Evolutionary conservation across 2,329 filamentous ascomycete genomes (phyloP).

Genomic region (Gliomastix tumulicola): DNA sequence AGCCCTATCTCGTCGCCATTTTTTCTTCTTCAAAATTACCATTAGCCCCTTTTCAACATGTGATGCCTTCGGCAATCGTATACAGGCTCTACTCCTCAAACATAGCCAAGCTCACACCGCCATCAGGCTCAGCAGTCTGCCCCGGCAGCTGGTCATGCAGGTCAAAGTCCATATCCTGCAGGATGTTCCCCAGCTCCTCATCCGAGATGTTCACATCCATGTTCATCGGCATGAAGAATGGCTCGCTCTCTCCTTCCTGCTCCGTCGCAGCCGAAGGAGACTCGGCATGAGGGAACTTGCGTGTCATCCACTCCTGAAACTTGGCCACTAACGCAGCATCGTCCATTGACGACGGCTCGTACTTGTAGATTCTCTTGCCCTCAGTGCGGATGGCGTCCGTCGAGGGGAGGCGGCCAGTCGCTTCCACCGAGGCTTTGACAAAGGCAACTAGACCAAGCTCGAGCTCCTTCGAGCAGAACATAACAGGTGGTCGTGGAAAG

Average conservation of each 20-base stretch:
- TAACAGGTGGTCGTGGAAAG: constrained; percentile 35
- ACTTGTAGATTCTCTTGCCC: constrained; percentile 33
- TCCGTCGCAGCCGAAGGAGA: constrained; percentile 3
- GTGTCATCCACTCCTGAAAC: constrained; percentile 41
- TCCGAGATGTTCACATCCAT: constrained; percentile 28
- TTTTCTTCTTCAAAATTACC: too few relatives aligned
- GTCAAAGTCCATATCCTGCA: constrained; percentile 36
- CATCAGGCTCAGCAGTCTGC: constrained; percentile 5
- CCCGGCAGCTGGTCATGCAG: constrained; percentile 15
- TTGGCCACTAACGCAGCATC: constrained; percentile 43
- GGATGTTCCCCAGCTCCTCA: constrained; percentile 28
- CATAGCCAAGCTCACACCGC: constrained; percentile 17
- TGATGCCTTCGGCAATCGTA: constrained; percentile 4
- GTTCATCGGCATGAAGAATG: constrained; percentile 14
- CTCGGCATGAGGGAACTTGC: constrained; percentile 13
- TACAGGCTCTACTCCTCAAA: constrained; percentile 14
- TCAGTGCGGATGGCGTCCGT: constrained; percentile 39
- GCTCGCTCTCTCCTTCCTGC: neutral
- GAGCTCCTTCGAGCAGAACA: constrained; percentile 54
- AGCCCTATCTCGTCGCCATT: too few relatives aligned
- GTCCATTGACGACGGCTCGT: constrained; percentile 46
- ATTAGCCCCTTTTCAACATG: too few relatives aligned
- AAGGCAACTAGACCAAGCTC: constrained; percentile 42
- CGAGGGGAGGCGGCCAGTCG: constrained; percentile 33
- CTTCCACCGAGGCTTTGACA: constrained; percentile 31